Percentiles rank a stretch among this genome's conserved stretches.
Evolutionary conservation across 2,329 filamentous ascomycete species (phyloP).

Genomic region (Fusarium stilboides): DNA sequence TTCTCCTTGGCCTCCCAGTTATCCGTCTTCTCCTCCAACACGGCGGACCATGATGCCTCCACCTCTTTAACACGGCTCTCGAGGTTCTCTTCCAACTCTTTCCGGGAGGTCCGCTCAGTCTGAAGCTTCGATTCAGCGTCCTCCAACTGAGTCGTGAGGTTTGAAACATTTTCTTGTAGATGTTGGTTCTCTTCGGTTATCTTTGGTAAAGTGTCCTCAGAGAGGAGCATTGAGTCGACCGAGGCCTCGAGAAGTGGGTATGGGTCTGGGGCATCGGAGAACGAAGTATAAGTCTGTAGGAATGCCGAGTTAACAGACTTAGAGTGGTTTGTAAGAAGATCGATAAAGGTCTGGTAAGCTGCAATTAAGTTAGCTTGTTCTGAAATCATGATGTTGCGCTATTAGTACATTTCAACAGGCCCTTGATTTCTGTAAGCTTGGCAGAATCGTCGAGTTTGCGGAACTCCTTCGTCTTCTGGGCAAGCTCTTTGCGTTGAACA

Average conservation of each 20-base stretch:
- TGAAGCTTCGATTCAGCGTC: slow-evolving; percentile 86
- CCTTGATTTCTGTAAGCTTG: slow-evolving; percentile 91
- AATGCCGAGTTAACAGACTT: slow-evolving; percentile 96
- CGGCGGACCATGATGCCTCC: slow-evolving; percentile 89
- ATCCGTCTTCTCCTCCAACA: slow-evolving; percentile 92
- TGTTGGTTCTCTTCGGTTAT: slow-evolving; percentile 90
- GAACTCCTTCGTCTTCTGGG: slow-evolving; percentile 99
- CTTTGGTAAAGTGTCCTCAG: slow-evolving; percentile 92
- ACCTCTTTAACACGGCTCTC: slow-evolving; percentile 90
- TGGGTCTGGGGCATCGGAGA: slow-evolving; percentile 96
- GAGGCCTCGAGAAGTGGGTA: slow-evolving; percentile 97
- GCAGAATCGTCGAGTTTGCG: slow-evolving; percentile 90
- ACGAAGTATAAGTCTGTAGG: slow-evolving; percentile 89
- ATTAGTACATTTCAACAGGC: slow-evolving; percentile 81
- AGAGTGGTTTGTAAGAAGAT: slow-evolving; percentile 94
- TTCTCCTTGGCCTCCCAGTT: slow-evolving; percentile 98
- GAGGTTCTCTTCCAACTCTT: slow-evolving; percentile 81
- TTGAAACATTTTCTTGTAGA: slow-evolving; percentile 83
- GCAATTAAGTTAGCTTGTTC: slow-evolving; percentile 36
- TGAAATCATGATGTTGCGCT: neutral
- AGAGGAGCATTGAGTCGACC: slow-evolving; percentile 91
- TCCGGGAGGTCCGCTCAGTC: slow-evolving; percentile 79
- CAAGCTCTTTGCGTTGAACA: slow-evolving; percentile 94
- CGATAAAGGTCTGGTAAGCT: slow-evolving; percentile 98
- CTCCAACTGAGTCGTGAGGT: slow-evolving; percentile 85